phyloP scores from a whole-genome alignment of 2,329 filamentous ascomycete genomes.

The Penicillium occitanis region DNA sequence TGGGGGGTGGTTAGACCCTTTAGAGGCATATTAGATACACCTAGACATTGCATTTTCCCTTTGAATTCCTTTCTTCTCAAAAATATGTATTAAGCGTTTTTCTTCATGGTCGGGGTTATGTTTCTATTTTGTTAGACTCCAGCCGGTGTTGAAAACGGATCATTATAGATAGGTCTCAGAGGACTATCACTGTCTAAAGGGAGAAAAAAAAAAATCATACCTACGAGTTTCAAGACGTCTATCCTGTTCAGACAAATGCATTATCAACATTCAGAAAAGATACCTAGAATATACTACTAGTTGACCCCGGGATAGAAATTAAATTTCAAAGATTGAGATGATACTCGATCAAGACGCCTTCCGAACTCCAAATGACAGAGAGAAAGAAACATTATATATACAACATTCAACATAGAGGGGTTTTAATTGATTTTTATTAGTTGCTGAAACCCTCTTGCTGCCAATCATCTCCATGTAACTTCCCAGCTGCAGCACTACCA shows the following conservation, averaged over 20 bases:
- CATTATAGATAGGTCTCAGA: too few species aligned
- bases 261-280: neutral
- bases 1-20: neutral
- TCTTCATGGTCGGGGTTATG: too few species aligned
- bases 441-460: conserved; percentile 60
- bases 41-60: neutral
- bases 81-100: neutral
- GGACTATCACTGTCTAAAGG: too few species aligned
- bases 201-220: too few species aligned
- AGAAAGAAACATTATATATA: conserved; percentile 7
- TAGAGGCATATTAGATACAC: conserved; percentile 4
- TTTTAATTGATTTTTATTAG: conserved; percentile 17
- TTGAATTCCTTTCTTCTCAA: neutral
- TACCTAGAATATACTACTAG: neutral
- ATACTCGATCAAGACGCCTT: neutral
- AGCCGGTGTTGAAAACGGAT: too few species aligned
- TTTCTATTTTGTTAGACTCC: too few species aligned
- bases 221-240: too few species aligned
- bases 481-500: conserved; percentile 34
- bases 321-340: neutral
- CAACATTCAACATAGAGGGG: neutral
- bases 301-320: neutral
- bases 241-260: neutral
- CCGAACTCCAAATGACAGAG: neutral
- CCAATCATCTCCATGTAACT: conserved; percentile 57